These are phyloP conservation scores for Salix exigua DNA, from an alignment of 345 rosid genomes.

Conservation along the genomic window DNA sequence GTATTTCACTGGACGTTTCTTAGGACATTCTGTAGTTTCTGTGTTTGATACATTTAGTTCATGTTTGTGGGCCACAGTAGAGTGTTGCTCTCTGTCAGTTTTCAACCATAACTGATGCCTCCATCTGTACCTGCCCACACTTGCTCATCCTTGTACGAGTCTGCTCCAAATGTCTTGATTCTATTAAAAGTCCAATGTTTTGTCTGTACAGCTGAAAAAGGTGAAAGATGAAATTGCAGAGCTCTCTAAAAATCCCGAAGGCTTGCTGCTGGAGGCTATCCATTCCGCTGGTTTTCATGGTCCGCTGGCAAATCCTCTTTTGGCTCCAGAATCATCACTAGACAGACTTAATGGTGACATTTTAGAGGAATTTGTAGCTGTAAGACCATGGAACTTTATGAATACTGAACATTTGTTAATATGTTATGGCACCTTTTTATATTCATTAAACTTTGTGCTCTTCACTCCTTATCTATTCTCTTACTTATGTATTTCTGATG, in stretches of 20 bases:
- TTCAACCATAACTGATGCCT: neutral
- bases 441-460: neutral
- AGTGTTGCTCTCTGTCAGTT: neutral
- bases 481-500: slow-evolving; percentile 9
- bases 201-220: slow-evolving; percentile 55
- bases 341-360: slow-evolving; percentile 43
- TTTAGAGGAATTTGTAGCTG: slow-evolving; percentile 72
- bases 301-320: slow-evolving; percentile 81
- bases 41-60: no score
- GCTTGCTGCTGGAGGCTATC: slow-evolving; percentile 73
- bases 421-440: neutral
- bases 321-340: slow-evolving; percentile 78
- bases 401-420: neutral
- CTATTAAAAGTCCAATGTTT: neutral
- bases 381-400: slow-evolving; percentile 32
- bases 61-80: neutral
- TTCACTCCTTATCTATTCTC: neutral
- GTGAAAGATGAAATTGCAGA: slow-evolving; percentile 67
- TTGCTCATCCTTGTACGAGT: neutral
- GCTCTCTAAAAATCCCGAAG: slow-evolving; percentile 63
- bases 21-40: no score
- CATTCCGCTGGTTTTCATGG: slow-evolving; percentile 84
- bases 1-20: no score
- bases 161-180: neutral
- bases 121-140: neutral